Evolutionary conservation across 2,329 filamentous ascomycete species (phyloP), one percentile per base, ranked within the genome.

Genomic region (Fusarium dimerum): DNA sequence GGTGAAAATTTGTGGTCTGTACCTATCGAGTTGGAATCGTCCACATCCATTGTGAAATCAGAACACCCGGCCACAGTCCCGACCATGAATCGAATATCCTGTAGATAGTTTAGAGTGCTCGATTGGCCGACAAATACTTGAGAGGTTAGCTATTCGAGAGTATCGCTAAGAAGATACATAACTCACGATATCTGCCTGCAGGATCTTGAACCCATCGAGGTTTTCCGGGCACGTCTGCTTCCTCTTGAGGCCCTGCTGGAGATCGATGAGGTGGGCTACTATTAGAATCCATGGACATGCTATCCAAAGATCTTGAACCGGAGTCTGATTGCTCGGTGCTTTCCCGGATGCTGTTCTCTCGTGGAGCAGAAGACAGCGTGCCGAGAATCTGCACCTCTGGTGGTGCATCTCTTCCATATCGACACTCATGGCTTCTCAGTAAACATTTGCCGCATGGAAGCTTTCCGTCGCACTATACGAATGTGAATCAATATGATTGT

Each of bases 41-140:
- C 73, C 15, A 80, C 79, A 59, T 85, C 83, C 13, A 15, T 36
- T 15, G 32, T 36, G 13, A 11, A 36, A 4, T 36, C 32, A 15
- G 32, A 15, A 15, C 13, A 11, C 13, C 32, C 32, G 32, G 32
- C 32, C 11, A 36, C 4, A 12, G 10, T 12, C 10, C 32, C 78
- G 5, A 86, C 81, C 61, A 86, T 79, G 71, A 81, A 80, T 11
- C 84, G 79, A 17, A 86, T 77, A 43, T 83, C 71, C 52, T 86
- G 81, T 3, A 87, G 70, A 60, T 82, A 85, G 1, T 83, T 83
- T 6, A 86, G 69, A 1, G 81, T 82, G 1, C 82, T 82, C 2
- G 84, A 82, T 56, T 86, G 81, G 32, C 84, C 83, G 52, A 86
- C 75, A 56, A 85, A 85, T 36, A 84, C 79, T 82, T n/a, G 3